Evolutionary conservation across 2,329 filamentous ascomycete species (phyloP), one percentile per base, ranked within the genome.

Genomic region (Ophiosphaerella korrae): DNA sequence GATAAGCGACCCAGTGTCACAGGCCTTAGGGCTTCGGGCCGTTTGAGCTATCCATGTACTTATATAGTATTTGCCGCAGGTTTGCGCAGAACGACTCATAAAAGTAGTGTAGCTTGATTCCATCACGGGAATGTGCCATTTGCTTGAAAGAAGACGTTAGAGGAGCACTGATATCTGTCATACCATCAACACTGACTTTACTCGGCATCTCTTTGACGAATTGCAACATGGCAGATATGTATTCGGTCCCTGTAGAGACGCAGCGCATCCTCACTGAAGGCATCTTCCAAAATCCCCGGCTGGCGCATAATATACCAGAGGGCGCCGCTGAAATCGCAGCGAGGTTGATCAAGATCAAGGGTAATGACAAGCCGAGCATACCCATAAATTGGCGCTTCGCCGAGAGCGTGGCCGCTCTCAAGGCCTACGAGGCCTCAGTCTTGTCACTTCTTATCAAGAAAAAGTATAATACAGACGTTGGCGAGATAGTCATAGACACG

Each of bases 371-470:
- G 24, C 80, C 80, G 0, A 77, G 70, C 38, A 74, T 83, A 8
- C 80, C 81, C 0, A 79, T 84, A 63, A 82, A 81, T 44, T 84
- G 82, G 81, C 74, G 81, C 2, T 81, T 83, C 43, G 80, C 81
- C 2, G 82, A 84, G 61, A 81, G 79, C 40, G 76, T 81, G 1
- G 74, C 80, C 0, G 70, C 78, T 1, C 55, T 82, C 24, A 82
- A 82, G 58, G 80, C 69, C 1, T 64, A 80, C 14, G 79, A 82
- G 58, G 80, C 78, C 7, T 72, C 74, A 0, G 70, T 81, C 54
- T 55, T 82, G 24, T 77, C 75, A 41, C 70, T 72, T 1, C 62
- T 82, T 8, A 46, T 82, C 7, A 71, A 73, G 42, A 68, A 68
- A n/a, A 81, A 81, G 52, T 82, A 82, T 52, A 64, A 66, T 0